Conservation (phyloP, 2,329 filamentous ascomycete species). For the Pseudogymnoascus sp. region DNA sequence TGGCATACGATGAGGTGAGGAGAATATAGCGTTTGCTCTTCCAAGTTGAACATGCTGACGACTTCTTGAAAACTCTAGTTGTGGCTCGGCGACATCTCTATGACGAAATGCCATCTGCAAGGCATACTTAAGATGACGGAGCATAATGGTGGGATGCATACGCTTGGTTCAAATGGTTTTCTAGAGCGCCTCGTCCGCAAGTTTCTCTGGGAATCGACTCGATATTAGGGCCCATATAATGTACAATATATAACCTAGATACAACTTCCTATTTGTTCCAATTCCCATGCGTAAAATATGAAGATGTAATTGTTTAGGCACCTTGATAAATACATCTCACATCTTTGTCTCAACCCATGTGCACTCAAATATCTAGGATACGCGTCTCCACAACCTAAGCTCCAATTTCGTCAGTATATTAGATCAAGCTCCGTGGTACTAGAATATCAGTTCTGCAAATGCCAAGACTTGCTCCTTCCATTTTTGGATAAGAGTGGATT, state of each 20-base stretch:
- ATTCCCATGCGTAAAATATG: neutral
- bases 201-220: neutral
- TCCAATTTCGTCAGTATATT: neutral
- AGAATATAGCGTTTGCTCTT: neutral
- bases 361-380: neutral
- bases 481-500: neutral
- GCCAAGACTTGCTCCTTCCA: neutral
- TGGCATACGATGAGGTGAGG: neutral
- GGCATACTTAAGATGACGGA: slow-evolving; percentile 14
- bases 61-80: neutral
- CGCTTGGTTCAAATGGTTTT: slow-evolving; percentile 12
- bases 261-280: neutral
- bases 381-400: neutral
- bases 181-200: slow-evolving; percentile 11
- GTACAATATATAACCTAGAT: neutral
- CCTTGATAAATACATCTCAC: neutral
- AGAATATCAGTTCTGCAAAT: neutral
- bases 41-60: neutral
- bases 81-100: slow-evolving; percentile 8
- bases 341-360: neutral
- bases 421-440: neutral
- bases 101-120: slow-evolving; percentile 9
- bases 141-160: slow-evolving; percentile 12
- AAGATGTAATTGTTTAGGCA: neutral
- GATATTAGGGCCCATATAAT: neutral